A percentile compares a stretch with the other conserved stretches of the same genome.
These are phyloP conservation scores for Scopulariopsis brevicaulis DNA, from an alignment of 2,329 filamentous ascomycete genomes.

Conservation along the genomic window DNA sequence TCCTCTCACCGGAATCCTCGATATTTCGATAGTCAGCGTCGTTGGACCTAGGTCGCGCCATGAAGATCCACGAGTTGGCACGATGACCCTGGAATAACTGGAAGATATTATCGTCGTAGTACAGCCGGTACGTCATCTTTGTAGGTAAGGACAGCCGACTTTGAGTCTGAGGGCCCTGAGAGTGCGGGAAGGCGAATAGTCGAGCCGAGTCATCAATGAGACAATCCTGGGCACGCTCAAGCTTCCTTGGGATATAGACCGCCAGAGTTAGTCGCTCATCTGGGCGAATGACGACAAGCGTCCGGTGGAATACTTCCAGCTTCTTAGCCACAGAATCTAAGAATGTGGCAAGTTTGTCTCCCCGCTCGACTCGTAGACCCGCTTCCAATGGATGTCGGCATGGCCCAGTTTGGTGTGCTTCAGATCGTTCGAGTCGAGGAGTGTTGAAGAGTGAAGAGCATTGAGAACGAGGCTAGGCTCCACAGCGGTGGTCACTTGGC, in stretches of 20 bases:
- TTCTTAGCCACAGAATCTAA: conserved; percentile 16
- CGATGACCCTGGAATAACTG: conserved; percentile 23
- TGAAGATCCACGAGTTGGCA: conserved; percentile 24
- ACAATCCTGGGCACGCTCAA: conserved; percentile 18
- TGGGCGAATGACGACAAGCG: conserved; percentile 20
- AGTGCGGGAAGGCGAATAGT: conserved; percentile 23
- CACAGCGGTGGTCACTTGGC: conserved; percentile 16
- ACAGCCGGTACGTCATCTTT: conserved; percentile 22
- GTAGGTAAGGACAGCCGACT: conserved; percentile 21
- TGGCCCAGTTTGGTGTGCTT: conserved; percentile 19
- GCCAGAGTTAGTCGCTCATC: conserved; percentile 23
- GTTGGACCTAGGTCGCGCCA: conserved; percentile 16
- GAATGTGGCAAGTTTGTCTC: conserved; percentile 22
- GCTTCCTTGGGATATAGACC: conserved; percentile 24
- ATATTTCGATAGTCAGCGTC: conserved; percentile 17
- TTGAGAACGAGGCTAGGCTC: conserved; percentile 20
- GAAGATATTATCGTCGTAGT: conserved; percentile 20
- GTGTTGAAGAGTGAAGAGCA: conserved; percentile 20
- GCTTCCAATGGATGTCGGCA: conserved; percentile 23
- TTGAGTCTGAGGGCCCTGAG: conserved; percentile 18
- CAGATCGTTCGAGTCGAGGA: conserved; percentile 18
- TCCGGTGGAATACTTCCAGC: conserved; percentile 24
- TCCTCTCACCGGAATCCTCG: conserved; percentile 16
- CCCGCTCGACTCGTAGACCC: conserved; percentile 17
- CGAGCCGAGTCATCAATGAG: conserved; percentile 20